Percentiles rank a stretch among this genome's conserved stretches.
Evolutionary conservation across 768 basidiomycete species (phyloP).

Genomic region (Neoboletus brunneissimus): DNA sequence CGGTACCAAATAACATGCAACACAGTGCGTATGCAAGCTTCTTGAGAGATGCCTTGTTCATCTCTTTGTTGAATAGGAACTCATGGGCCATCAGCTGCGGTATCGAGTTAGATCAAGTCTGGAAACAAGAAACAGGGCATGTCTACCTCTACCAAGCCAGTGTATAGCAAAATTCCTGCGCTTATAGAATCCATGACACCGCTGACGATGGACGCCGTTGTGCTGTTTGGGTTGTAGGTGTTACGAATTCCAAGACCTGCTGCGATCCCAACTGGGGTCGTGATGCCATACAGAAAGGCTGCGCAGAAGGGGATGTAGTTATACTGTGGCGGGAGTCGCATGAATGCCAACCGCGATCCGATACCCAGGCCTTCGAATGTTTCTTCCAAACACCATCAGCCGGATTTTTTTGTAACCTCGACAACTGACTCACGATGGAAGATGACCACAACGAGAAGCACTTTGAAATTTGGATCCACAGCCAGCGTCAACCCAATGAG

Average conservation of each 20-base stretch:
- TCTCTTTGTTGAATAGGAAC: conserved; percentile 86
- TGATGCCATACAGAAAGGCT: conserved; percentile 67
- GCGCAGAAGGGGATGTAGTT: conserved; percentile 55
- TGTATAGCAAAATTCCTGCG: conserved; percentile 85
- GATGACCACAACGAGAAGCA: conserved; percentile 85
- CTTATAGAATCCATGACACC: conserved; percentile 85
- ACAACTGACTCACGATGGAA: conserved; percentile 77
- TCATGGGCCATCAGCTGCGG: conserved; percentile 87
- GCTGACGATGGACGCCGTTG: conserved; percentile 76
- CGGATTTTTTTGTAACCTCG: not conserved
- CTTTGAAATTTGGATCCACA: conserved; percentile 76
- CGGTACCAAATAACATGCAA: conserved; percentile 83
- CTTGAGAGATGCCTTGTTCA: conserved; percentile 65
- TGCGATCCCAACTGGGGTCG: conserved; percentile 88
- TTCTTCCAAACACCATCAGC: conserved; percentile 45
- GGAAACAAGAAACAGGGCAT: not conserved
- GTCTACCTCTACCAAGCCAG: conserved; percentile 76
- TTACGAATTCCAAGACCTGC: conserved; percentile 71
- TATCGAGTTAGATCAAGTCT: not conserved
- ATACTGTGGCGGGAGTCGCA: conserved; percentile 57
- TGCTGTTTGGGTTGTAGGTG: conserved; percentile 78
- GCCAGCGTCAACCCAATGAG: conserved; percentile 90
- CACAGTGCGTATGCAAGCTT: conserved; percentile 69
- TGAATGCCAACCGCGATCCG: conserved; percentile 82
- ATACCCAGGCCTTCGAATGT: conserved; percentile 93